A percentile compares a stretch with the other conserved stretches of the same genome.
These are phyloP conservation scores for Elongisporangium anandrum DNA, from an alignment of 352 stramenopile genomes.

Conservation along the genomic window DNA sequence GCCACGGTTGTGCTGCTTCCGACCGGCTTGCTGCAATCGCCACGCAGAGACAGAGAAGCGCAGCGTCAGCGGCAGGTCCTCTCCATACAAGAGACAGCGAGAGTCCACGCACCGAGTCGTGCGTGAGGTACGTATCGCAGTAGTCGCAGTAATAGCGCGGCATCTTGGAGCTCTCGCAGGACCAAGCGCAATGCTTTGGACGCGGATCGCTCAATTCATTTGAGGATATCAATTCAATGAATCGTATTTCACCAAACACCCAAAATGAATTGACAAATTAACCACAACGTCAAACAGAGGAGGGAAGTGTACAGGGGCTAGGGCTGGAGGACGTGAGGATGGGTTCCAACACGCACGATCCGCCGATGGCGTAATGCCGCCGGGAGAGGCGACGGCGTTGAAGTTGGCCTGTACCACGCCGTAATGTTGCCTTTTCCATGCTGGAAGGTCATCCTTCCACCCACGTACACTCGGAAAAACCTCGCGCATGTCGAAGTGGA, in stretches of 20 bases:
- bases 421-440: not conserved
- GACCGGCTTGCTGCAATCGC: conserved; percentile 71
- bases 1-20: conserved; percentile 92
- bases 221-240: not conserved
- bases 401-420: not conserved
- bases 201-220: not conserved
- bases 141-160: conserved; percentile 95
- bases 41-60: not conserved
- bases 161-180: conserved; percentile 36
- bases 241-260: not conserved
- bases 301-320: not conserved
- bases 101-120: conserved; percentile 79
- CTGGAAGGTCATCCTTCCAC: not conserved
- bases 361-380: not conserved
- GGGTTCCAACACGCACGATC: not conserved
- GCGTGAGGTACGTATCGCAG: conserved; percentile 93
- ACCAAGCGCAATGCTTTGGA: too few relatives aligned
- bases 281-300: not conserved
- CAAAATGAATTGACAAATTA: not conserved
- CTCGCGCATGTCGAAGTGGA: not conserved
- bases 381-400: not conserved
- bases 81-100: not conserved
- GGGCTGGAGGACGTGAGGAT: not conserved
- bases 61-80: conserved; percentile 1
- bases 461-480: not conserved